A percentile compares a stretch with the other conserved stretches of the same genome.
These are phyloP conservation scores for Fagopyrum tataricum DNA, from an alignment of 148 eudicot genomes.

Conservation along the genomic window DNA sequence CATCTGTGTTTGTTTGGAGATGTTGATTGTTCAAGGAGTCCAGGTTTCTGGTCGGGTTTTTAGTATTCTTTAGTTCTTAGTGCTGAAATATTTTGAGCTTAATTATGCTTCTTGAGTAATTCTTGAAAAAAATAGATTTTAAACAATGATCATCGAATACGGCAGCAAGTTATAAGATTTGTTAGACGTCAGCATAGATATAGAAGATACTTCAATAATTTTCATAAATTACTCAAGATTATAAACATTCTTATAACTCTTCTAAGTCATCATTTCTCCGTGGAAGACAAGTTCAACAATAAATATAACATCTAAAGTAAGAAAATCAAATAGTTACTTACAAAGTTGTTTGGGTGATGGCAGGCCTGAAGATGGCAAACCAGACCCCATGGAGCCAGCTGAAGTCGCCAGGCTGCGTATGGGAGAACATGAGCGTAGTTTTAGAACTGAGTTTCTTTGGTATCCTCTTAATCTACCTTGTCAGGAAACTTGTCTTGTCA, in stretches of 20 bases:
- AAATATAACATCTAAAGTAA: neutral
- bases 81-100: neutral
- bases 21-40: neutral
- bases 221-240: neutral
- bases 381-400: constrained; percentile 4
- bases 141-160: too few species aligned
- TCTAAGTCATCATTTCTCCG: neutral
- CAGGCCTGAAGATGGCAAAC: constrained; percentile 1
- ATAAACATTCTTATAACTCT: neutral
- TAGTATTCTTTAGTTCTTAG: neutral
- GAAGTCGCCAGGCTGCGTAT: neutral
- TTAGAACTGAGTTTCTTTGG: constrained; percentile 5
- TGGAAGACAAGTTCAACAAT: neutral
- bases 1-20: neutral
- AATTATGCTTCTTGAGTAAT: neutral
- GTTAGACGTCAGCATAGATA: neutral
- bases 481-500: neutral
- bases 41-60: neutral
- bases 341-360: neutral
- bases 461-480: constrained; percentile 4
- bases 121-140: neutral
- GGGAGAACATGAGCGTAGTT: neutral
- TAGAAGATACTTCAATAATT: neutral
- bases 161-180: neutral
- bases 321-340: neutral